Evolutionary conservation across 1,284 basidiomycete species (phyloP), one percentile per base, ranked within the genome.

Genomic region (Apiotrichum mycotoxinovorans): DNA sequence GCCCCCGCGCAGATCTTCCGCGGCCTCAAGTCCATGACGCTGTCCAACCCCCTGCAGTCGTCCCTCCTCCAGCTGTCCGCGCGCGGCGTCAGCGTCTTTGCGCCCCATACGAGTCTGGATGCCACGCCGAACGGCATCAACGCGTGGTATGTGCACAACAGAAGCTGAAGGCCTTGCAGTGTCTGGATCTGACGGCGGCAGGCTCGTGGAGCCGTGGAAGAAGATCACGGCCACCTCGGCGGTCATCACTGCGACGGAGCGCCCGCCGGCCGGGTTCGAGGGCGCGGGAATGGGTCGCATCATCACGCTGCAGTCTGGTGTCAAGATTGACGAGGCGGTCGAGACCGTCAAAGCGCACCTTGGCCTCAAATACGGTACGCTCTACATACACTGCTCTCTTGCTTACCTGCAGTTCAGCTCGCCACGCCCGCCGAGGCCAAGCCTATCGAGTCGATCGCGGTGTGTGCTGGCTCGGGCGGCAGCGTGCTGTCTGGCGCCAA

Each of bases 91-190:
- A 89, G 87, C 17, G 81, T 97, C 3, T 97, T 91, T 78, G 83
- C 82, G 38, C 93, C 93, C 0, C 94, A 97, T 74, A 91, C 89
- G 0, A 84, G 88, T 1, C 80, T 96, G 15, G 94, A 98, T 73
- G 84, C 79, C 5, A 85, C 89, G 2, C 82, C 82, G 52, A 89
- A 85, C 15, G 93, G 93, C 0, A 85, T 97, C 63, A 94, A 94
- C 69, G 88, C 87, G 78, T 92, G 51, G 85, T 83, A 1, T 67
- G 80, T 47, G 20, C 4, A n/a, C n/a, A n/a, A n/a, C n/a, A n/a
- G n/a, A n/a, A n/a, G n/a, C n/a, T n/a, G n/a, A n/a, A n/a, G n/a
- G n/a, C n/a, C n/a, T n/a, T n/a, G n/a, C n/a, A n/a, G n/a, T n/a
- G n/a, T n/a, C n/a, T 30, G 30, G 4, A 3, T 30, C 46, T 54